phyloP scores from a whole-genome alignment of 768 basidiomycete genomes.

The Symmetrospora coprosmae region DNA sequence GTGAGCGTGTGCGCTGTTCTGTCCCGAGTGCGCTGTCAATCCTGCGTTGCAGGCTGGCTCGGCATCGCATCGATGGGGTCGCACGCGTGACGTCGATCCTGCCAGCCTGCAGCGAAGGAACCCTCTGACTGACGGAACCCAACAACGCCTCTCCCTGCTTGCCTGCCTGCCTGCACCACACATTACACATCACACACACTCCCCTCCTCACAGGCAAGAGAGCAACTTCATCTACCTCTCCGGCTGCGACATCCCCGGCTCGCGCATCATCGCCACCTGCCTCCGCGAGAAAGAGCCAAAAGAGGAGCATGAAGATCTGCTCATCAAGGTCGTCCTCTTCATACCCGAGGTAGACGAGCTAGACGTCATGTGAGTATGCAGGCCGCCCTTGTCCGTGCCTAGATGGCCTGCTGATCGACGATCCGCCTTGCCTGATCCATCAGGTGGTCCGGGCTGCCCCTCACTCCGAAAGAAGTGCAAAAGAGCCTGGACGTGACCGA shows the following conservation, averaged over 20 bases:
- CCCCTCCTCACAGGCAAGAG: background rate
- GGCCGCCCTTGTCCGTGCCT: background rate
- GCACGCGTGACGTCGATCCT: too few species aligned
- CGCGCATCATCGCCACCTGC: conserved; percentile 51
- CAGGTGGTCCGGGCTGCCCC: conserved; percentile 38
- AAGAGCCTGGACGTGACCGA: conserved; percentile 35
- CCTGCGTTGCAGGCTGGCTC: too few species aligned
- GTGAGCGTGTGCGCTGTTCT: background rate
- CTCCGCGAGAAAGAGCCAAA: conserved; percentile 29
- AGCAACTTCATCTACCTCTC: conserved; percentile 72
- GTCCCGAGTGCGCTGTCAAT: too few species aligned
- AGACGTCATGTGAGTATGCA: conserved; percentile 15
- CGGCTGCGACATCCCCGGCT: conserved; percentile 60
- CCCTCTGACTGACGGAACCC: background rate
- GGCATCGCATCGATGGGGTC: too few species aligned
- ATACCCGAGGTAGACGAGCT: background rate
- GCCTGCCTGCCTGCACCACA: too few species aligned
- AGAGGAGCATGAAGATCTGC: background rate
- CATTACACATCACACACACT: too few species aligned
- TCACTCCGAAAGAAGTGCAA: conserved; percentile 33
- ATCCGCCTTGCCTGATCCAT: background rate
- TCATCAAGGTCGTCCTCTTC: background rate
- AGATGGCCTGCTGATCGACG: conserved; percentile 22
- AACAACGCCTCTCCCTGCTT: background rate
- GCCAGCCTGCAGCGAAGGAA: too few species aligned